Conservation (phyloP, 345 rosid species). For the Alliaria petiolata region DNA sequence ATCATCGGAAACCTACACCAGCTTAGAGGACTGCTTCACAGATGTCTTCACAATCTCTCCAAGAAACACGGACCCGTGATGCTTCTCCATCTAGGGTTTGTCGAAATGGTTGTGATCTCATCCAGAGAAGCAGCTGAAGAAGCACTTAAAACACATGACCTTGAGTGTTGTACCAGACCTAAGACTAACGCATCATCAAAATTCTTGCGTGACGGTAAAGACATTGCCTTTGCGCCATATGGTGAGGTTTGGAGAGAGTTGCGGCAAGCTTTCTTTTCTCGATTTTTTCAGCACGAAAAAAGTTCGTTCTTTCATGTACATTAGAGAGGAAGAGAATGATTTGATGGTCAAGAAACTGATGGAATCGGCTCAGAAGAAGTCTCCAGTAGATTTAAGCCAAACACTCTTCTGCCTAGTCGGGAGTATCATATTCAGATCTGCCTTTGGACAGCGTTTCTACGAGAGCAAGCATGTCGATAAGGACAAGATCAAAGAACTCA, state of each 20-base stretch:
- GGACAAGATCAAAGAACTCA: neutral
- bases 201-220: conserved; percentile 13
- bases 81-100: conserved; percentile 20
- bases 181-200: too few species aligned
- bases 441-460: conserved; percentile 10
- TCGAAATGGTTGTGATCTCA: conserved; percentile 13
- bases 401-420: neutral
- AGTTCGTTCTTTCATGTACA: conserved; percentile 11
- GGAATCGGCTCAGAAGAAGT: conserved; percentile 4
- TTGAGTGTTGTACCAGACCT: conserved; percentile 29
- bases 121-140: conserved; percentile 33
- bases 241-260: conserved; percentile 26
- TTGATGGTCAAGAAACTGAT: conserved; percentile 16
- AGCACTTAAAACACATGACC: conserved; percentile 30
- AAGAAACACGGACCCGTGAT: conserved; percentile 30
- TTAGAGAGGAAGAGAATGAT: conserved; percentile 23
- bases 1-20: conserved; percentile 27
- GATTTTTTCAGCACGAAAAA: conserved; percentile 10
- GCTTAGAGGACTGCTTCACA: conserved; percentile 13
- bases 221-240: conserved; percentile 21
- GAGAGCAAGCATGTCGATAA: conserved; percentile 15
- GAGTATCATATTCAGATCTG: conserved; percentile 8
- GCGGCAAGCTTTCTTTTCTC: conserved; percentile 24
- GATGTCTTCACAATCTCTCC: conserved; percentile 27
- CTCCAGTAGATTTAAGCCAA: conserved; percentile 19